These are phyloP conservation scores for Torulaspora maleeae DNA, from an alignment of 805 yeast genomes.

Conservation along the genomic window DNA sequence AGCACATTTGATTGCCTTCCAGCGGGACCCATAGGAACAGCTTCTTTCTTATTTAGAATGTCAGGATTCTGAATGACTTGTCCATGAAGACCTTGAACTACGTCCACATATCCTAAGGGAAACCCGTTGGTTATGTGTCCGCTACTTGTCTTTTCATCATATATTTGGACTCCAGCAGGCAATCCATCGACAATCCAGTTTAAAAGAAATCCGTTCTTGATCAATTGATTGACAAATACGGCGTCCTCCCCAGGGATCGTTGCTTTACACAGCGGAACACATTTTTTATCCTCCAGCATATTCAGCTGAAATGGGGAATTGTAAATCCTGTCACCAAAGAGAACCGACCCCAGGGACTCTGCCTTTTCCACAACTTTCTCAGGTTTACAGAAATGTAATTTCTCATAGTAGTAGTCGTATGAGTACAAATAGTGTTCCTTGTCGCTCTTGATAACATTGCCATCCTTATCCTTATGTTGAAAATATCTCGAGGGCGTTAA, in stretches of 20 bases:
- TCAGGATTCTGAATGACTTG: no score
- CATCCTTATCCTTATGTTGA: slow-evolving; percentile 39
- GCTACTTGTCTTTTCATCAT: slow-evolving; percentile 44
- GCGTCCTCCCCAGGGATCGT: slow-evolving; percentile 61
- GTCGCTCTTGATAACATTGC: slow-evolving; percentile 38
- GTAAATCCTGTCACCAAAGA: slow-evolving; percentile 93
- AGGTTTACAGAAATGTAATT: slow-evolving; percentile 82
- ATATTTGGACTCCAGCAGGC: slow-evolving; percentile 72
- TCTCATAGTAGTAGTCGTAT: slow-evolving; percentile 77
- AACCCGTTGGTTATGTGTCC: slow-evolving; percentile 77
- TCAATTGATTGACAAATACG: slow-evolving; percentile 69
- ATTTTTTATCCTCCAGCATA: slow-evolving; percentile 68
- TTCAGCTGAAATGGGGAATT: slow-evolving; percentile 81
- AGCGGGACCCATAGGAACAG: no score
- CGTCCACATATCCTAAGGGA: slow-evolving; percentile 67
- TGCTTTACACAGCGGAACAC: slow-evolving; percentile 61
- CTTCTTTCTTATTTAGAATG: no score
- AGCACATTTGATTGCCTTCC: slow-evolving; percentile 7
- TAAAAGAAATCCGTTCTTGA: slow-evolving; percentile 76
- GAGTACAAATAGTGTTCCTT: slow-evolving; percentile 59
- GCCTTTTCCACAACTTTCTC: slow-evolving; percentile 53
- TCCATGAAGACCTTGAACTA: slow-evolving; percentile 29
- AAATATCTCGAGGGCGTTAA: slow-evolving; percentile 67
- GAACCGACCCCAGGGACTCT: slow-evolving; percentile 86
- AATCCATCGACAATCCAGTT: slow-evolving; percentile 95